Conservation (phyloP, 257 asterid species). For the Nicotiana knightiana region DNA sequence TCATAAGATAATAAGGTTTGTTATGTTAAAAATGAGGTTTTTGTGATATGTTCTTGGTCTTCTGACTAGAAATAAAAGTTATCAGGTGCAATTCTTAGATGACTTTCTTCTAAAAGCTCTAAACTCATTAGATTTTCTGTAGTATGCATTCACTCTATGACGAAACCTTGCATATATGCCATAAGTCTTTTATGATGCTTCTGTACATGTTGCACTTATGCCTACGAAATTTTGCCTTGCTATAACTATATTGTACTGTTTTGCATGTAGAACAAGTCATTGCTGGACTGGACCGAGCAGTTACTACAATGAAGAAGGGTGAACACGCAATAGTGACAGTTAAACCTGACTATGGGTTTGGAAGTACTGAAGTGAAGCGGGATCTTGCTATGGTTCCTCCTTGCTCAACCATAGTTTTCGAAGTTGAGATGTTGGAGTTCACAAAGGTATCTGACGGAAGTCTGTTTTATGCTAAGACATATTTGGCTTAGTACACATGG, state of each 20-base stretch:
- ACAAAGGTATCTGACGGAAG: slow-evolving; percentile 35
- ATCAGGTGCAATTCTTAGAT: not conserved
- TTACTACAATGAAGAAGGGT: slow-evolving; percentile 57
- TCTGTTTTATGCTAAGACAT: not conserved
- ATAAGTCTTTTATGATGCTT: not conserved
- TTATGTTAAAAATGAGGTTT: not conserved
- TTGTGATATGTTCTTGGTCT: not conserved
- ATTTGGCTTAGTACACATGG: not conserved
- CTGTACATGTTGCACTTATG: not conserved
- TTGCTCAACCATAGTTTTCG: slow-evolving; percentile 49
- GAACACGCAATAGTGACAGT: slow-evolving; percentile 49
- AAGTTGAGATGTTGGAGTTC: slow-evolving; percentile 73
- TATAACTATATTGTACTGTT: slow-evolving; percentile 10
- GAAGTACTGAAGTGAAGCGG: slow-evolving; percentile 40
- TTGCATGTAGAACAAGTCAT: slow-evolving; percentile 49
- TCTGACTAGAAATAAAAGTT: not conserved
- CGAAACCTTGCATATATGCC: not conserved
- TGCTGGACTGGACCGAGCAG: slow-evolving; percentile 60
- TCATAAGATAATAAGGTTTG: not conserved
- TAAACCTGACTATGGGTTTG: slow-evolving; percentile 57
- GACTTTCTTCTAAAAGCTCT: not conserved
- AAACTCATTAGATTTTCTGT: not conserved
- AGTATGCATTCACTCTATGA: not conserved
- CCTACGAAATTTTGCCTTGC: not conserved
- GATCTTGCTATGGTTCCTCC: slow-evolving; percentile 52